A percentile compares a stretch with the other conserved stretches of the same genome.
Conservation (phyloP, 78 protist species). For the Thecamonas trahens region DNA sequence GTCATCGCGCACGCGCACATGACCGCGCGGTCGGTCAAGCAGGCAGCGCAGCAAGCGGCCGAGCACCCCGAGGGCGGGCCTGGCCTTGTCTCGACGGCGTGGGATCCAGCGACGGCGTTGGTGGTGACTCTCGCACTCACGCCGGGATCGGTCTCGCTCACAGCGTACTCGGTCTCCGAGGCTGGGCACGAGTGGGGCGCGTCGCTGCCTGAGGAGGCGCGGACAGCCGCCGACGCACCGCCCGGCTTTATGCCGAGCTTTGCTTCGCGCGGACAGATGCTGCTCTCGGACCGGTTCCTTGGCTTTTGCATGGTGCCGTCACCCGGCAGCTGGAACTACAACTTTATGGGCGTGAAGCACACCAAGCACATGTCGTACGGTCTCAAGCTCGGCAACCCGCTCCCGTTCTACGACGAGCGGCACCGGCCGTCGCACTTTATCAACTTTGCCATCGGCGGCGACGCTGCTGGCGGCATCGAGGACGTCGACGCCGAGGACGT, state of each 20-base stretch:
- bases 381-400: constrained; percentile 86
- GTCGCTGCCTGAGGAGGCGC: too few species aligned
- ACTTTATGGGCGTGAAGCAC: constrained; percentile 92
- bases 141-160: constrained; percentile 84
- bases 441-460: too few species aligned
- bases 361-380: constrained; percentile 80
- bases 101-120: constrained; percentile 86
- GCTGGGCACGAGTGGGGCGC: constrained; percentile 96
- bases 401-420: constrained; percentile 89
- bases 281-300: constrained; percentile 85
- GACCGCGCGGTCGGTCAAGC: constrained; percentile 62
- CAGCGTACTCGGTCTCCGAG: constrained; percentile 88
- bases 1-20: constrained; percentile 79
- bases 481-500: too few species aligned
- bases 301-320: constrained; percentile 97
- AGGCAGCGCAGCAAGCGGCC: too few species aligned
- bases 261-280: constrained; percentile 90
- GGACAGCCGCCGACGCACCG: constrained; percentile 63
- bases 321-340: constrained; percentile 93
- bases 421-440: constrained; percentile 97
- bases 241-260: constrained; percentile 82
- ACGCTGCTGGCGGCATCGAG: too few species aligned
- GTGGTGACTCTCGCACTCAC: constrained; percentile 79
- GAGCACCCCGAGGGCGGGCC: too few species aligned
- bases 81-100: constrained; percentile 7